Conservation (phyloP, 192 early-diverging fungal species). For the Coemansia sp. region DNA sequence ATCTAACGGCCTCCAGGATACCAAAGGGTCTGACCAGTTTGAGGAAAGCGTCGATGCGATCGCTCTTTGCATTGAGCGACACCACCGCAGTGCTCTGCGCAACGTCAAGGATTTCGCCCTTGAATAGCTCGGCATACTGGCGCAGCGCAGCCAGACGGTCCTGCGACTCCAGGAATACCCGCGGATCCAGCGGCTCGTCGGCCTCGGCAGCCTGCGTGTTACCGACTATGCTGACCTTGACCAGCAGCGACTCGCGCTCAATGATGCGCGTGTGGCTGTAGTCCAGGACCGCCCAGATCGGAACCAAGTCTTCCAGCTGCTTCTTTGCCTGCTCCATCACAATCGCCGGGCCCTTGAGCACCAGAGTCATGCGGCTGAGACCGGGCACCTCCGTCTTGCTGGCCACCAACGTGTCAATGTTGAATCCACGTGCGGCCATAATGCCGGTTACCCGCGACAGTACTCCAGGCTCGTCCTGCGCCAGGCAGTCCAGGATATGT, state of each 20-base stretch:
- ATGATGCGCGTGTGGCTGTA: conserved; percentile 86
- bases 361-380: conserved; percentile 92
- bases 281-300: conserved; percentile 97
- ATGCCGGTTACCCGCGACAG: conserved; percentile 79
- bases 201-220: conserved; percentile 28
- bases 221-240: conserved; percentile 85
- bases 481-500: conserved; percentile 94
- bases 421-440: conserved; percentile 92
- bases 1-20: conserved; percentile 89
- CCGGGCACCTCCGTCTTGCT: conserved; percentile 93
- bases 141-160: conserved; percentile 73
- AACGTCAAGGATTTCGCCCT: conserved; percentile 85
- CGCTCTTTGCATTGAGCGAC: conserved; percentile 84
- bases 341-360: conserved; percentile 78
- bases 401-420: conserved; percentile 96
- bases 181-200: conserved; percentile 9
- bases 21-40: conserved; percentile 93
- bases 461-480: conserved; percentile 88
- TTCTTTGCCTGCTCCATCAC: conserved; percentile 89
- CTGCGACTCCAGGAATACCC: conserved; percentile 54
- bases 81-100: conserved; percentile 77
- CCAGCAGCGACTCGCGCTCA: conserved; percentile 88
- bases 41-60: conserved; percentile 86
- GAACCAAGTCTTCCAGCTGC: conserved; percentile 95
- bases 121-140: conserved; percentile 81